Evolutionary conservation across 2,329 filamentous ascomycete genomes (phyloP).

Genomic region (Arthrobotrys conoides): DNA sequence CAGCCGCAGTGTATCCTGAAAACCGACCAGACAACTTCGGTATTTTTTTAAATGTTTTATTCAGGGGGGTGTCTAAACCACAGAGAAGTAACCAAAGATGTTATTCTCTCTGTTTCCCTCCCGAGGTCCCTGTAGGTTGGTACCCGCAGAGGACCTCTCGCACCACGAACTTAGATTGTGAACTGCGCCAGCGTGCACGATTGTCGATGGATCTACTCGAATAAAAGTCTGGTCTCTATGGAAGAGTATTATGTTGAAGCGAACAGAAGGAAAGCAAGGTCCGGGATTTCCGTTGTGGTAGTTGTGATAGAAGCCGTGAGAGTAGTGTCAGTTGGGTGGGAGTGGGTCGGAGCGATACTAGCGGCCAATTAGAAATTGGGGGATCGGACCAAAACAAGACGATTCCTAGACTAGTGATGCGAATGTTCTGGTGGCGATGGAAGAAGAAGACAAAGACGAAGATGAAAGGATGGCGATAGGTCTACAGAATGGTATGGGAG

Average conservation of each 20-base stretch:
- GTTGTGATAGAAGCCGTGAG: neutral
- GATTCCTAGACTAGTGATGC: slow-evolving; percentile 31
- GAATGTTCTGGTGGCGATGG: neutral
- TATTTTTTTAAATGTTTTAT: neutral
- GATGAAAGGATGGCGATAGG: neutral
- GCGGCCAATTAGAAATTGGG: slow-evolving; percentile 33
- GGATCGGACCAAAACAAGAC: slow-evolving; percentile 27
- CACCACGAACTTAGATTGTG: slow-evolving; percentile 58
- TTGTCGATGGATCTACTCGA: slow-evolving; percentile 40
- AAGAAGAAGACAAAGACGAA: slow-evolving; percentile 7
- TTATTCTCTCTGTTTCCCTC: slow-evolving; percentile 38
- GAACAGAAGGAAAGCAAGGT: slow-evolving; percentile 32
- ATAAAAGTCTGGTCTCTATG: slow-evolving; percentile 43
- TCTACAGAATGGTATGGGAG: slow-evolving; percentile 25
- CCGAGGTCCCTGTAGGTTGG: slow-evolving; percentile 61
- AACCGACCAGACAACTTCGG: neutral
- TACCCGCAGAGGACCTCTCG: slow-evolving; percentile 61
- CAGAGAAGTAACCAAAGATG: slow-evolving; percentile 14
- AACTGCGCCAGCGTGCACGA: slow-evolving; percentile 57
- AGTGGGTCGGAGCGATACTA: slow-evolving; percentile 45
- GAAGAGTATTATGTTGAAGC: slow-evolving; percentile 34
- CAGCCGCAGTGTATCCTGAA: slow-evolving; percentile 31
- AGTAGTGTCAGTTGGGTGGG: slow-evolving; percentile 3
- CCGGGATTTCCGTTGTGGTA: slow-evolving; percentile 19
- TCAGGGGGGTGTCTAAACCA: neutral